Evolutionary conservation across 371 early-diverging fungal genomes (phyloP).

Genomic region (Dichotomocladium elegans): DNA sequence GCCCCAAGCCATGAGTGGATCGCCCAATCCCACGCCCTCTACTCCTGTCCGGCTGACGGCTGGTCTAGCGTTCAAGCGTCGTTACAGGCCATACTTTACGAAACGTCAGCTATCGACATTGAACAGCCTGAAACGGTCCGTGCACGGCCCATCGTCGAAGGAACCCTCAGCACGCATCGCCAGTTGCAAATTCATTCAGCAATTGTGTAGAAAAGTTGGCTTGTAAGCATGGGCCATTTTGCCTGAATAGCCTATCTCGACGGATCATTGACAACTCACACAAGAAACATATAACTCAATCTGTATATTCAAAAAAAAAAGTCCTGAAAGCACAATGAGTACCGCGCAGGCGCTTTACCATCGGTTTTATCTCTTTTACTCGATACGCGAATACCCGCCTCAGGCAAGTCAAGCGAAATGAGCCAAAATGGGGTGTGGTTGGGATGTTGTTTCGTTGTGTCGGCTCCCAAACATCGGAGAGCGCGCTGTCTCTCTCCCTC

Average conservation of each 20-base stretch:
- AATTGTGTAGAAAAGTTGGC: slow-evolving; percentile 45
- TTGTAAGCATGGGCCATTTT: slow-evolving; percentile 32
- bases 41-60: slow-evolving; percentile 30
- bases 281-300: no score
- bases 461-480: no score
- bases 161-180: slow-evolving; percentile 26
- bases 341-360: slow-evolving; percentile 72
- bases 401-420: slow-evolving; percentile 22
- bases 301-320: no score
- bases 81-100: slow-evolving; percentile 39
- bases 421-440: not conserved
- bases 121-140: slow-evolving; percentile 21
- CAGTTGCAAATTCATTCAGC: slow-evolving; percentile 47
- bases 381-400: slow-evolving; percentile 43
- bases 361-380: slow-evolving; percentile 65
- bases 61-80: slow-evolving; percentile 33
- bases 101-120: slow-evolving; percentile 38
- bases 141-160: slow-evolving; percentile 16
- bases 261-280: no score
- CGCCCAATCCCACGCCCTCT: slow-evolving; percentile 21
- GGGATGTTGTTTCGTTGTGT: no score
- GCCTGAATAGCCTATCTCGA: no score
- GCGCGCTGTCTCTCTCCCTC: no score
- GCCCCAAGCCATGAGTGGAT: slow-evolving; percentile 15
- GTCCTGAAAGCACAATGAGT: slow-evolving; percentile 69